Evolutionary conservation across 306 rosid genomes (phyloP).

Genomic region (Morella rubra): DNA sequence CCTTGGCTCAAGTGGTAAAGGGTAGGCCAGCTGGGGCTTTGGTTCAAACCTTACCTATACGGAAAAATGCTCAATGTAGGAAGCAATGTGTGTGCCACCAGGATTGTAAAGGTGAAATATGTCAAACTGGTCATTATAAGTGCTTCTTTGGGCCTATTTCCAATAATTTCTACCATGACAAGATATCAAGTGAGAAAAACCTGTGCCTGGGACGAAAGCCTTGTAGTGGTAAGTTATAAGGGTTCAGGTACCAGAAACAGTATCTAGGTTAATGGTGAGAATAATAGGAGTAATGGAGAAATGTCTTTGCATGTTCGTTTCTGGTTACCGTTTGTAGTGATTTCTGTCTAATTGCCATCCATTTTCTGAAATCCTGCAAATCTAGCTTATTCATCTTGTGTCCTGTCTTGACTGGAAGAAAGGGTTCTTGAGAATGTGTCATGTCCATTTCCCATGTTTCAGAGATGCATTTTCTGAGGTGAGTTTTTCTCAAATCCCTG

Average conservation of each 20-base stretch:
- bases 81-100: neutral
- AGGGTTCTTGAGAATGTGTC: neutral
- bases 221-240: neutral
- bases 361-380: neutral
- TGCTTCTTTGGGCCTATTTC: neutral
- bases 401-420: neutral
- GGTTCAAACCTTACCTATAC: neutral
- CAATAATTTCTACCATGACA: neutral
- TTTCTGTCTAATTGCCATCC: neutral
- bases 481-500: neutral
- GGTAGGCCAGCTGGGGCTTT: neutral
- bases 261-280: neutral
- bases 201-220: neutral
- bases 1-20: neutral
- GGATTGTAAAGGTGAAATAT: neutral
- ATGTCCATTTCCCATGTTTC: neutral
- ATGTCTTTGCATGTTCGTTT: neutral
- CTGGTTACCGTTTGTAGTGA: neutral
- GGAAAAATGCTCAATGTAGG: neutral
- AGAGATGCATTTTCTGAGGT: neutral
- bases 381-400: neutral
- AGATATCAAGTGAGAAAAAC: neutral
- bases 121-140: neutral
- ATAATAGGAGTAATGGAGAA: neutral
- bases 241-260: neutral